Evolutionary conservation across 2,329 filamentous ascomycete genomes (phyloP).

Genomic region (Fusarium annulatum): DNA sequence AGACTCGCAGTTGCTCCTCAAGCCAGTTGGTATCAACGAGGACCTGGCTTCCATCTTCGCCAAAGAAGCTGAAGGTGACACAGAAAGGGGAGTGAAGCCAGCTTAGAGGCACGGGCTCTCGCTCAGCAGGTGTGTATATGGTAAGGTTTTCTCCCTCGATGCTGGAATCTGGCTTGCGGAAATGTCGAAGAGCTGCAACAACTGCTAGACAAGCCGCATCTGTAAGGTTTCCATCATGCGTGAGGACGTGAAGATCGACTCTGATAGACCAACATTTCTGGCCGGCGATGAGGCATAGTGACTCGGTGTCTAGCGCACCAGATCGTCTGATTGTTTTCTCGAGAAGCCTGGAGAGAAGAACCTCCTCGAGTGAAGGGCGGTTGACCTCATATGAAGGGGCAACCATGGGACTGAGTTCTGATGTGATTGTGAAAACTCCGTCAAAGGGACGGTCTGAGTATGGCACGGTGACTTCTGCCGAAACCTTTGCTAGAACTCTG

Average conservation of each 20-base stretch:
- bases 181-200: slow-evolving; percentile 89
- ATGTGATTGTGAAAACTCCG: slow-evolving; percentile 91
- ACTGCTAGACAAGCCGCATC: slow-evolving; percentile 89
- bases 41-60: slow-evolving; percentile 73
- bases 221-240: slow-evolving; percentile 89
- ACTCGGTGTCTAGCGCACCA: slow-evolving; percentile 93
- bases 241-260: slow-evolving; percentile 90
- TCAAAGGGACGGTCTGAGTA: slow-evolving; percentile 92
- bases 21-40: slow-evolving; percentile 77
- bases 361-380: slow-evolving; percentile 84
- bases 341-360: slow-evolving; percentile 86
- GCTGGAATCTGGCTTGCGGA: slow-evolving; percentile 87
- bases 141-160: slow-evolving; percentile 87
- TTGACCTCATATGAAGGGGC: slow-evolving; percentile 90
- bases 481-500: slow-evolving; percentile 86
- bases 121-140: slow-evolving; percentile 84
- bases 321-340: slow-evolving; percentile 96
- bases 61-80: slow-evolving; percentile 88
- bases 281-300: slow-evolving; percentile 90
- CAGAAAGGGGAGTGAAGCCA: slow-evolving; percentile 94
- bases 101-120: slow-evolving; percentile 89
- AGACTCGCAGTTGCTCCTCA: slow-evolving; percentile 81
- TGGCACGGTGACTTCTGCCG: slow-evolving; percentile 87
- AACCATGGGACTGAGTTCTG: slow-evolving; percentile 92
- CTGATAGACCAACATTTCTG: slow-evolving; percentile 92